These are phyloP conservation scores for Stromatinia cepivora DNA, from an alignment of 2,329 filamentous ascomycete genomes.

Conservation along the genomic window DNA sequence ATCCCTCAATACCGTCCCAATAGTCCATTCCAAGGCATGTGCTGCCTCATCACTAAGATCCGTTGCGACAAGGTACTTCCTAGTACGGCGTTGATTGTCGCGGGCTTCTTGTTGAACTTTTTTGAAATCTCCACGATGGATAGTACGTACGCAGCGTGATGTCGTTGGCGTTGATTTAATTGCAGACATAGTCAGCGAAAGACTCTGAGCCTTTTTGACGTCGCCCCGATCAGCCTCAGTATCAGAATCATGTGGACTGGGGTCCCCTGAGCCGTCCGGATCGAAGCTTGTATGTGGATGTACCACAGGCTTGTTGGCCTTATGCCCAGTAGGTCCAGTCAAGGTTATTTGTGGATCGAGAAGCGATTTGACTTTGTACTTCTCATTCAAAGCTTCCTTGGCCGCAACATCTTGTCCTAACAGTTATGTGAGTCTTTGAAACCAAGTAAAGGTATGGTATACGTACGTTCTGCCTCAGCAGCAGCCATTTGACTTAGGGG, in stretches of 20 bases:
- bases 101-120: conserved; percentile 76
- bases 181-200: conserved; percentile 77
- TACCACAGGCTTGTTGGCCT: conserved; percentile 57
- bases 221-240: conserved; percentile 82
- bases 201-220: conserved; percentile 82
- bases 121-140: conserved; percentile 83
- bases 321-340: conserved; percentile 60
- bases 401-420: conserved; percentile 33
- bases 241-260: conserved; percentile 73
- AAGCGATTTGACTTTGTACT: conserved; percentile 39
- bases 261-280: conserved; percentile 48
- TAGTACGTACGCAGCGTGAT: conserved; percentile 82
- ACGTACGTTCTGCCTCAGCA: conserved; percentile 76
- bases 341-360: conserved; percentile 64
- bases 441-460: not conserved
- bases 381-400: conserved; percentile 28
- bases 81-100: conserved; percentile 72
- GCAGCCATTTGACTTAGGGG: conserved; percentile 67
- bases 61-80: conserved; percentile 94
- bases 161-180: conserved; percentile 74
- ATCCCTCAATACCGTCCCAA: conserved; percentile 89
- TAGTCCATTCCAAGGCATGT: conserved; percentile 95
- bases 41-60: conserved; percentile 93
- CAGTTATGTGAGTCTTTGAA: conserved; percentile 8
- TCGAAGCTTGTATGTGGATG: conserved; percentile 88